These are phyloP conservation scores for Xylaria digitata DNA, from an alignment of 2,329 filamentous ascomycete species.

Conservation along the genomic window DNA sequence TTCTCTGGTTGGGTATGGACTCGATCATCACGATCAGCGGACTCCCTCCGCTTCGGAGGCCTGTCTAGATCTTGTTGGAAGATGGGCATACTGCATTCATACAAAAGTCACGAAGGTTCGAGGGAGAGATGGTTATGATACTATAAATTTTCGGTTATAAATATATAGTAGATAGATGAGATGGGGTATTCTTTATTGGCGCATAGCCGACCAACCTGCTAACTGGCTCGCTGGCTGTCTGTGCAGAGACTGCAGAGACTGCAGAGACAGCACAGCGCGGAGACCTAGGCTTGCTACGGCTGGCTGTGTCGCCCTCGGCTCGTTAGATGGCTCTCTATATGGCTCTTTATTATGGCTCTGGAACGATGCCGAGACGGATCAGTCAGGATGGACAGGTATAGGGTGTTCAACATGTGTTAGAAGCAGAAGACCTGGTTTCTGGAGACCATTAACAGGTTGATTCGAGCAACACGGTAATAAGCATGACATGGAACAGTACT, in stretches of 20 bases:
- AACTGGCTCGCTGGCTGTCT: neutral
- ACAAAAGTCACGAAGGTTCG: conserved; percentile 24
- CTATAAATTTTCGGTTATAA: conserved; percentile 7
- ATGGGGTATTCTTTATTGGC: conserved; percentile 3
- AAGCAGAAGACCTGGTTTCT: conserved; percentile 16
- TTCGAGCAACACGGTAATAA: conserved; percentile 12
- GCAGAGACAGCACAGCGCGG: conserved; percentile 2
- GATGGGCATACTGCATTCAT: conserved; percentile 63
- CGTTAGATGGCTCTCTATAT: no score
- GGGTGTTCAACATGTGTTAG: conserved; percentile 16
- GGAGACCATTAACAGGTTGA: conserved; percentile 21
- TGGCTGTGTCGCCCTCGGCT: conserved; percentile 27
- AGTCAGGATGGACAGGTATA: conserved; percentile 26
- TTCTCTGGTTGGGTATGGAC: neutral
- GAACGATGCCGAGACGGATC: conserved; percentile 34
- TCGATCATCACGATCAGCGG: conserved; percentile 39
- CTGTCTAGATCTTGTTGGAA: conserved; percentile 63
- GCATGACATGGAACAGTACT: conserved; percentile 8
- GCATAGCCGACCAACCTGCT: neutral
- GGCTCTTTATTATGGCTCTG: conserved; percentile 18
- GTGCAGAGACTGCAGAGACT: conserved; percentile 16
- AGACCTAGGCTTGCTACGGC: conserved; percentile 22
- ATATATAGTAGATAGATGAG: conserved; percentile 2
- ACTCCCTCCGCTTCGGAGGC: conserved; percentile 46
- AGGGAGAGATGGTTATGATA: conserved; percentile 6